Base-by-base conservation (phyloP, 352 stramenopile genomes). In the Phytophthora syringae region DNA sequence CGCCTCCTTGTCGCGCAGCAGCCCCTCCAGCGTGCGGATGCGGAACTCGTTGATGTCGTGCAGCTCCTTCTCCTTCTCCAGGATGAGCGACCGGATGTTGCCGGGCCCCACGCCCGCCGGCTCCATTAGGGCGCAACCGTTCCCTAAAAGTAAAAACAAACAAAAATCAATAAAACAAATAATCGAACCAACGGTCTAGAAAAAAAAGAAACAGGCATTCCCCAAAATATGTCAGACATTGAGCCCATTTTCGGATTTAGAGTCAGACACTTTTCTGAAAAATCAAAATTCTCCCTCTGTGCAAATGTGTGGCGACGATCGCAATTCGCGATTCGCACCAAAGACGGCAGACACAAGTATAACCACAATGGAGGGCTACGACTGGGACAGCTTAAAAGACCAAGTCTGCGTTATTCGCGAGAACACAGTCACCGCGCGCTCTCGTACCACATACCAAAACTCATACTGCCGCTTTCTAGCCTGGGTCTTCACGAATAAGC, bases 31-130 rank as follows among this genome's bases (percentile, higher is more conserved):
- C 40, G 84, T 91, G 50, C 73, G 80, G 59, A 97, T 92, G 16
- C 89, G 82, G 69, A 93, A 97, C 73, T 97, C 89, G 74, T 97
- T 95, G 60, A 97, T 97, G 70, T 97, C 91, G 66, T 97, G 90
- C 24, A 97, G 83, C 70, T 97, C 90, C 55, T 90, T 93, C 64
- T 97, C 90, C 56, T 97, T 97, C 58, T 94, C 78, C 42, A 92
- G 73, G 52, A 97, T 96, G 7, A 97, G 78, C 55, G 88, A 89
- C 13, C 89, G 84, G 61, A 97, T 94, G 61, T 91, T 87, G 51
- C 72, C 72, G 1, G 82, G 78, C 20, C 76, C 77, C 16, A 91
- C 60, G 55, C 75, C 56, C 49, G 52, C 52, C 36, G 47, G n/a
- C 45, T 49, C 47, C 36, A 55, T 55, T 27, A 9, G 5, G 5